phyloP scores from a whole-genome alignment of 139 green algal genomes.

The Monoraphidium neglectum region DNA sequence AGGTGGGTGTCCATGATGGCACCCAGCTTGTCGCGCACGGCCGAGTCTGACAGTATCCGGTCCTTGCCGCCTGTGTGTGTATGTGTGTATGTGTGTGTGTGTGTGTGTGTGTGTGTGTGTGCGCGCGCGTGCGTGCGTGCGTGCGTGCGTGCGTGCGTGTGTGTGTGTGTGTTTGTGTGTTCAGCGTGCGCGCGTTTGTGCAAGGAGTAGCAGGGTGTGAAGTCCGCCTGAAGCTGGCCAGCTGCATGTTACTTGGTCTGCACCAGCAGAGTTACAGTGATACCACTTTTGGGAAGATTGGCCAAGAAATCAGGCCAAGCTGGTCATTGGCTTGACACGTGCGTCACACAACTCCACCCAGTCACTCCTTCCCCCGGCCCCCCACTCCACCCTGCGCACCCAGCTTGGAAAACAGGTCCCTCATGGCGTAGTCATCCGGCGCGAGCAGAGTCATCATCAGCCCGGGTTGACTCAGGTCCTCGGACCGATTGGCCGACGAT shows the following conservation, averaged over 20 bases:
- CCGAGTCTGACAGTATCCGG: not conserved
- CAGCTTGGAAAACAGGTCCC: constrained; percentile 26
- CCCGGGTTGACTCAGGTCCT: constrained; percentile 1
- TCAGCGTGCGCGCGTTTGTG: too few relatives aligned
- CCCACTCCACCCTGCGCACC: constrained; percentile 4
- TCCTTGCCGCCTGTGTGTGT: constrained; percentile 12
- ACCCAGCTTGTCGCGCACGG: constrained; percentile 17
- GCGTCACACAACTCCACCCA: not conserved
- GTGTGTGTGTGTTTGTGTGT: too few relatives aligned
- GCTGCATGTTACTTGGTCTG: not conserved
- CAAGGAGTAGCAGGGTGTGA: not conserved
- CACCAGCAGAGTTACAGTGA: not conserved
- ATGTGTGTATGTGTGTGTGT: too few relatives aligned
- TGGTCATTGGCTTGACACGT: not conserved
- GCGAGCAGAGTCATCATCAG: constrained; percentile 38
- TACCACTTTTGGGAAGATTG: not conserved
- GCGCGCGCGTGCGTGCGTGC: too few relatives aligned
- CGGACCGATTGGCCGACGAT: not conserved
- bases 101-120: too few relatives aligned
- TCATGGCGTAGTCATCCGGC: constrained; percentile 36
- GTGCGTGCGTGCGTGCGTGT: too few relatives aligned
- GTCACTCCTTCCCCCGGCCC: not conserved
- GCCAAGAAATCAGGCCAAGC: not conserved
- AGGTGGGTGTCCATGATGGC: constrained; percentile 24
- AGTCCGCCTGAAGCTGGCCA: not conserved